A percentile compares a stretch with the other conserved stretches of the same genome.
These are phyloP conservation scores for Acanthamoeba triangularis DNA, from an alignment of 208 protist species.

Conservation along the genomic window DNA sequence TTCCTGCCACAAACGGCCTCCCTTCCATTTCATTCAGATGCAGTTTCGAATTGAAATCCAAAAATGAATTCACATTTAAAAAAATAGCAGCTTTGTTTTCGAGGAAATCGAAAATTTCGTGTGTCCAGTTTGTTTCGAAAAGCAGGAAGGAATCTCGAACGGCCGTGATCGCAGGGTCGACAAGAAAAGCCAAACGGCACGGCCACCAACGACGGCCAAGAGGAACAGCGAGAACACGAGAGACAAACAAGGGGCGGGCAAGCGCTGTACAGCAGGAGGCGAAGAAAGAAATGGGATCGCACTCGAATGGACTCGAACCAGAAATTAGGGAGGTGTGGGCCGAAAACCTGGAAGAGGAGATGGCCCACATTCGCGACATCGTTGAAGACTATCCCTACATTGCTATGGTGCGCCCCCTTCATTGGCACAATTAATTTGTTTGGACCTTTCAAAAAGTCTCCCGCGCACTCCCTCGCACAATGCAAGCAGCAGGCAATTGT, in stretches of 20 bases:
- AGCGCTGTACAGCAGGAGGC: background rate
- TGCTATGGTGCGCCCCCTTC: constrained; percentile 84
- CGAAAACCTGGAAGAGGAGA: constrained; percentile 98
- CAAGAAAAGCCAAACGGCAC: background rate
- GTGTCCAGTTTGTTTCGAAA: background rate
- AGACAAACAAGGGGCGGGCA: background rate
- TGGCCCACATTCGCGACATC: constrained; percentile 96
- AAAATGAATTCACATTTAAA: background rate
- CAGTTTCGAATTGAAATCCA: too few species aligned
- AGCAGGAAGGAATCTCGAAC: background rate
- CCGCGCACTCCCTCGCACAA: background rate
- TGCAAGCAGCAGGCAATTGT: background rate
- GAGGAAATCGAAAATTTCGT: too few species aligned
- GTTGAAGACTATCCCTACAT: constrained; percentile 98
- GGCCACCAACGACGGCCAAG: background rate
- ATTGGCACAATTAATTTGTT: constrained; percentile 7
- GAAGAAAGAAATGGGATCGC: constrained; percentile 13
- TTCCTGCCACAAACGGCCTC: background rate
- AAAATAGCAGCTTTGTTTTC: background rate
- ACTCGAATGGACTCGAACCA: constrained; percentile 47
- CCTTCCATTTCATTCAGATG: background rate
- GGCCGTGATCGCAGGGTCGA: background rate
- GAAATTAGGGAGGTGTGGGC: constrained; percentile 96
- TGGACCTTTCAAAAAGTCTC: too few species aligned
- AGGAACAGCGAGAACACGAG: too few species aligned